These are phyloP conservation scores for Nemania sp. DNA, from an alignment of 2,329 filamentous ascomycete species.

Conservation along the genomic window DNA sequence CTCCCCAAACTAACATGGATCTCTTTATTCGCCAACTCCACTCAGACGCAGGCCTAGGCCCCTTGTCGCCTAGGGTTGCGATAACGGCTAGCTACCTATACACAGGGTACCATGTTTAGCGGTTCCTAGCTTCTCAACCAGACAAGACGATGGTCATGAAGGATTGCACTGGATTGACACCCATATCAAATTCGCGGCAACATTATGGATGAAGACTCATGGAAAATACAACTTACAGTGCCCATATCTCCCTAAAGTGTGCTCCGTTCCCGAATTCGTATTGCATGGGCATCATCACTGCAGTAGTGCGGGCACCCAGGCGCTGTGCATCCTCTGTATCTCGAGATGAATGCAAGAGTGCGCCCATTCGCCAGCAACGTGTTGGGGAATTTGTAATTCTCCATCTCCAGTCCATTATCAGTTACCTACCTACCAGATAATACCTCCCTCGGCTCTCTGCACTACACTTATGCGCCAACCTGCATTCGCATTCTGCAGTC, in stretches of 20 bases:
- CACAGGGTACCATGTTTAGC: background rate
- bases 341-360: background rate
- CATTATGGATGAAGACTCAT: too few relatives aligned
- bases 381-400: conserved; percentile 15
- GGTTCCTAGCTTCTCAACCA: background rate
- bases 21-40: background rate
- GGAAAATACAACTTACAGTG: too few relatives aligned
- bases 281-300: background rate
- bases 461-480: background rate
- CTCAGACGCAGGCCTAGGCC: conserved; percentile 6
- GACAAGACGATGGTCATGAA: background rate
- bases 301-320: background rate
- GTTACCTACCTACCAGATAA: too few relatives aligned
- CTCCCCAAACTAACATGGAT: background rate
- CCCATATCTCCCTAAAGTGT: background rate
- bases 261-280: background rate
- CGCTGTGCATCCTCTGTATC: background rate
- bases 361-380: background rate
- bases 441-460: too few relatives aligned
- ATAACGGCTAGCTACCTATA: conserved; percentile 11
- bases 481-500: background rate
- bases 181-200: too few relatives aligned
- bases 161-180: background rate
- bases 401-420: background rate
- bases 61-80: conserved; percentile 9